phyloP scores from a whole-genome alignment of 257 asterid genomes.

The Voacanga thouarsii region DNA sequence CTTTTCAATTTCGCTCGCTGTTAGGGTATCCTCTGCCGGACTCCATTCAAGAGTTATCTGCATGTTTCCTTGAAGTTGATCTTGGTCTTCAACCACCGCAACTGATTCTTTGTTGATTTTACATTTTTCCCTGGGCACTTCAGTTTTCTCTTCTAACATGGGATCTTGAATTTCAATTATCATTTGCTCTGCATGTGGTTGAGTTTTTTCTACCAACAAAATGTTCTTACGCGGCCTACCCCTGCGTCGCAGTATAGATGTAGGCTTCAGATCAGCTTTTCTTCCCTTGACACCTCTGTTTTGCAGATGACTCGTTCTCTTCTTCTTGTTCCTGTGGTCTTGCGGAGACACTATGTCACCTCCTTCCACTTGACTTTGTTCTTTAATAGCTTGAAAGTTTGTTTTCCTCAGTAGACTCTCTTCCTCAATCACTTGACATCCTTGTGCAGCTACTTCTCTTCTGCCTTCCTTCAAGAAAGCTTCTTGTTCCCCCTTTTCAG shows the following conservation, averaged over 20 bases:
- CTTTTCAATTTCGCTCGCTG: background rate
- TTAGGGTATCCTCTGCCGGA: background rate
- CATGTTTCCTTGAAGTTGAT: background rate
- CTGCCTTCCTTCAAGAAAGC: background rate
- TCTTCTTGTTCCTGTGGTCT: background rate
- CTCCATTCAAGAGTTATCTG: background rate
- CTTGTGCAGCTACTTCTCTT: background rate
- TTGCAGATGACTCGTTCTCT: background rate
- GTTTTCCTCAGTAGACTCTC: background rate
- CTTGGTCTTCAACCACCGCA: background rate
- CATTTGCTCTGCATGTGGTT: background rate
- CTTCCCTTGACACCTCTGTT: background rate
- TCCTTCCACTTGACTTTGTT: background rate
- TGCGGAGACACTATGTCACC: background rate
- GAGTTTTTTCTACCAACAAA: background rate
- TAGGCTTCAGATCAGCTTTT: background rate
- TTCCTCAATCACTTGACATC: background rate
- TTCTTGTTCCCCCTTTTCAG: background rate
- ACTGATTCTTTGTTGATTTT: background rate
- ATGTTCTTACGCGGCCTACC: constrained; percentile 9
- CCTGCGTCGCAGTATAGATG: background rate
- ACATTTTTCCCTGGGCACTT: constrained; percentile 1
- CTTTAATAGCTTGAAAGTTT: background rate
- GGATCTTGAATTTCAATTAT: background rate
- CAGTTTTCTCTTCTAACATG: background rate